Evolutionary conservation across 306 rosid species (phyloP).

Genomic region (Argentina anserina): DNA sequence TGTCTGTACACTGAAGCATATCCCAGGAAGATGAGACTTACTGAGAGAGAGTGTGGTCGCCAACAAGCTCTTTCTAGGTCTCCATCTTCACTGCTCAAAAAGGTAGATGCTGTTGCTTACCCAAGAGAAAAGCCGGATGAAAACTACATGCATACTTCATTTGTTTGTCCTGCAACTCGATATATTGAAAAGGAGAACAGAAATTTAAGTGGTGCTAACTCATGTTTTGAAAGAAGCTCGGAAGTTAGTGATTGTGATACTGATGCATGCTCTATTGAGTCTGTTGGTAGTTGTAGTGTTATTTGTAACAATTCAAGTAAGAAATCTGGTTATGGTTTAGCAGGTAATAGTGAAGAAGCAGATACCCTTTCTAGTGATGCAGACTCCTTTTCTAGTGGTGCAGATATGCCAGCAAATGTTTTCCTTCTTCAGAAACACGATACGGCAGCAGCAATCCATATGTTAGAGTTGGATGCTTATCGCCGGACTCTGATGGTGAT

Average conservation of each 20-base stretch:
- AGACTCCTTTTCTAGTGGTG: constrained; percentile 46
- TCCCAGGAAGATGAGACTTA: constrained; percentile 51
- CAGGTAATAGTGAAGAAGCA: constrained; percentile 50
- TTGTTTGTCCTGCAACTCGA: constrained; percentile 28
- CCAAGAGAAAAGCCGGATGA: constrained; percentile 56
- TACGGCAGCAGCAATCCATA: constrained; percentile 47
- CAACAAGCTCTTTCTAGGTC: constrained; percentile 25
- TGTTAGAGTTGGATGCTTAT: constrained; percentile 77
- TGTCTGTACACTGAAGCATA: constrained; percentile 39
- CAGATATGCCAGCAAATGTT: constrained; percentile 38
- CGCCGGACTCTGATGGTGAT: constrained; percentile 53
- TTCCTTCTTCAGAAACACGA: constrained; percentile 36
- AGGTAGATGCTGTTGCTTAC: constrained; percentile 78
- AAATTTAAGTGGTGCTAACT: constrained; percentile 28
- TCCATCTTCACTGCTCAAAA: constrained; percentile 35
- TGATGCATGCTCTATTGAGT: constrained; percentile 43
- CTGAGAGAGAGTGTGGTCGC: constrained; percentile 35
- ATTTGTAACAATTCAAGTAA: constrained; percentile 38
- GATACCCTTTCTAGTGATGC: constrained; percentile 54
- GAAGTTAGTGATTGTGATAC: constrained; percentile 48
- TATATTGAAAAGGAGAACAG: constrained; percentile 37
- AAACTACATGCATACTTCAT: constrained; percentile 51
- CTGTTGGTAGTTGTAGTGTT: constrained; percentile 82
- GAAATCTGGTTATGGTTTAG: constrained; percentile 33
- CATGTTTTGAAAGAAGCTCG: constrained; percentile 44